Evolutionary conservation across 306 rosid species (phyloP), one percentile per base, ranked within the genome.

Genomic region (Quercus rubra): DNA sequence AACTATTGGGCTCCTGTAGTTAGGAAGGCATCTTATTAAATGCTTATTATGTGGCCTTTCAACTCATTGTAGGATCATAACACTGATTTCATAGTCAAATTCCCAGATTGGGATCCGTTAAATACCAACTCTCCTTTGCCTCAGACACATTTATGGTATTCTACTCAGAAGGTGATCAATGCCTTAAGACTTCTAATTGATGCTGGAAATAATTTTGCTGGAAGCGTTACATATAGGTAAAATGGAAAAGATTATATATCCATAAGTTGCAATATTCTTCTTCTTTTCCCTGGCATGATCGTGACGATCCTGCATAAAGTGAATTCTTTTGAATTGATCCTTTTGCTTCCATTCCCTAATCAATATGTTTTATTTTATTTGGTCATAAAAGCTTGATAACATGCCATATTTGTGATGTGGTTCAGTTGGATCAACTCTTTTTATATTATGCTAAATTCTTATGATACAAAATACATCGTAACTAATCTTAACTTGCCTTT

Each of bases 71-170:
- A 94, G 97, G 92, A 94, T 87, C 99, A 94, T 82, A 94, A 94
- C 86, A 84, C 76, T 64, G 99, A 94, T 86, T 92, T 82, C 69
- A 91, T 92, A 43, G 97, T 85, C 77, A 75, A 88, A 89, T 83
- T 94, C 81, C 99, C 99, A 7, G 97, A 92, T 73, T 92, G 97
- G 97, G 88, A 90, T 77, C 97, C 99, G n/a, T 84, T 91, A 66
- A 15, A 64, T 20, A 71, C 72, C 27, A 74, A 67, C 51, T 77
- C 87, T 12, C 76, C 71, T 43, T 74, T 88, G 82, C 94, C 90
- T 19, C 78, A 82, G 78, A 88, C 95, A 72, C 99, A 94, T 90
- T 82, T 94, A 86, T 94, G 99, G 99, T 92, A 94, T 87, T 86
- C 92, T 15, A 82, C 92, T 11, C 78, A 83, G 73, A 86, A 87